Base-by-base conservation (phyloP, 2,329 filamentous ascomycete species). In the Davidsoniella eucalypti region DNA sequence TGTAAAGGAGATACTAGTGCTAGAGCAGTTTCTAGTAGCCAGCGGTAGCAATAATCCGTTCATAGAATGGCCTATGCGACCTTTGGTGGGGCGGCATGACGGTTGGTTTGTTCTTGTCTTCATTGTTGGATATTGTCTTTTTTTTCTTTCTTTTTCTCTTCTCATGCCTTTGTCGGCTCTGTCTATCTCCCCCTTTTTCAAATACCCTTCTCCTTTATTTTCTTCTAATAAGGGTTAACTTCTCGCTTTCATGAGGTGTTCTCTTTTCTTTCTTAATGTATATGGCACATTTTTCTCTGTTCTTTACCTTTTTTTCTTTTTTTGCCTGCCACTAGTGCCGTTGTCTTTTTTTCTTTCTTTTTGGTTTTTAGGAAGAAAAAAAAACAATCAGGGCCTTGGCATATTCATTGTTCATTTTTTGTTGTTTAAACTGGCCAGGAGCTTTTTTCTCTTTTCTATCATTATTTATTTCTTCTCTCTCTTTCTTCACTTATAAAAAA, bases 291-390 rank as follows among this genome's bases (percentile, higher is more conserved):
- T 39, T 40, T 26, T 42, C 18, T 36, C 18, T 26, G 18, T 49
- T 39, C 47, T 26, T 29, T 43, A 25, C 36, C 37, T 29, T 49
- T 47, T 47, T 44, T 52, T 39, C 46, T 50, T 16, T 17, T 46
- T 37, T 50, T 5, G 8, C 38, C 39, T 50, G 43, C 39, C 29
- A 37, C 36, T 41, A 8, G 5, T 38, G 12, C 37, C 33, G 39
- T 42, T 47, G 21, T 29, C n/a, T 43, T 50, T 46, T 47, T 47
- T 43, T 54, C 29, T 42, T 44, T 37, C 41, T 46, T 10, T 36
- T 6, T n/a, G 5, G 29, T 12, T 46, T 44, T 18, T n/a, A 42
- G 37, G 50, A 17, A 43, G 39, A 26, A 39, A 39, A 47, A 38
- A 49, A 43, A 37, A 5, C 21, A 25, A 6, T 45, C 18, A 29